Evolutionary conservation across 192 early-diverging fungal species (phyloP).

Genomic region (Haplosporangium gracile): DNA sequence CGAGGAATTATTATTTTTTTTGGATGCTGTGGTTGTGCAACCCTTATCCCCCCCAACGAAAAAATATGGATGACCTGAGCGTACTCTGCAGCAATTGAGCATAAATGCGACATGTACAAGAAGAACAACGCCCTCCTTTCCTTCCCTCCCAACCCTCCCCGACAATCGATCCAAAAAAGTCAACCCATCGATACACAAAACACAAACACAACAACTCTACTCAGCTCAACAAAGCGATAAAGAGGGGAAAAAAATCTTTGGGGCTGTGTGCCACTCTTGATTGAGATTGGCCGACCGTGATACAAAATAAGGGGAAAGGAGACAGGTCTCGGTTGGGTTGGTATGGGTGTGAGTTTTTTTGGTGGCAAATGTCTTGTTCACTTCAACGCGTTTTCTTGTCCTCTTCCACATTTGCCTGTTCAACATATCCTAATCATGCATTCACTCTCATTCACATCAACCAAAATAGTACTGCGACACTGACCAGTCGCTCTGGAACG

Average conservation of each 20-base stretch:
- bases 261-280: neutral
- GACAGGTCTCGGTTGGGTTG: neutral
- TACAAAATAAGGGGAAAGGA: neutral
- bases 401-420: neutral
- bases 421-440: neutral
- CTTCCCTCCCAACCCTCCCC: too few species aligned
- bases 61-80: too few species aligned
- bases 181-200: neutral
- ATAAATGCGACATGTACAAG: too few species aligned
- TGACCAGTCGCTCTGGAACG: conserved; percentile 75
- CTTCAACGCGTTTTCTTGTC: neutral
- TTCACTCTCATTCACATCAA: conserved; percentile 5
- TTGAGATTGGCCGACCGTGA: neutral
- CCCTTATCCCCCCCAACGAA: too few species aligned
- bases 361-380: neutral
- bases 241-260: neutral
- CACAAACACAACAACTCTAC: neutral
- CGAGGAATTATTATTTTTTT: too few species aligned
- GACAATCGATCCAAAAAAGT: conserved; percentile 39
- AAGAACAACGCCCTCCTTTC: too few species aligned
- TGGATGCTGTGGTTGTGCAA: too few species aligned
- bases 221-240: neutral
- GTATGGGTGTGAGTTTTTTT: neutral
- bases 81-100: too few species aligned
- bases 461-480: conserved; percentile 71